phyloP scores from a whole-genome alignment of 2,329 filamentous ascomycete species.

The Magnaporthales sp. region DNA sequence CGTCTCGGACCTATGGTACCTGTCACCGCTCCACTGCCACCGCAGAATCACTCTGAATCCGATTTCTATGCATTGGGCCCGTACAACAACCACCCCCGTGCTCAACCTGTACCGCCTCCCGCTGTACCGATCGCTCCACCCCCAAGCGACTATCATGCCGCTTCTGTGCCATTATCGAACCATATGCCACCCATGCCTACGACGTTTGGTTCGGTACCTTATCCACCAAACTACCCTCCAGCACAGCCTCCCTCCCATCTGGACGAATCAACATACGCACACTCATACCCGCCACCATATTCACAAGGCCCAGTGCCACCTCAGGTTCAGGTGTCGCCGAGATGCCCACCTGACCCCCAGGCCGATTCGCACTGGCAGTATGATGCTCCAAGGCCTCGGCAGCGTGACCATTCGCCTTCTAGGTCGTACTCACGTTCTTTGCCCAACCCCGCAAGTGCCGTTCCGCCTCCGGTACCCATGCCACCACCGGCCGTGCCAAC shows the following conservation, averaged over 20 bases:
- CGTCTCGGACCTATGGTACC: background rate
- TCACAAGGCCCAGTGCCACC: background rate
- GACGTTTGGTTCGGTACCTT: background rate
- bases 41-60: background rate
- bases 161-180: background rate
- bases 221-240: background rate
- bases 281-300: conserved; percentile 2
- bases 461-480: conserved; percentile 4
- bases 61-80: background rate
- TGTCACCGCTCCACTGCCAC: background rate
- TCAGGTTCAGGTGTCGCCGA: conserved; percentile 1
- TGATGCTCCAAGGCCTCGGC: background rate
- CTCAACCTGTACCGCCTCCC: background rate
- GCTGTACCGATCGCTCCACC: background rate
- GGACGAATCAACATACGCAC: background rate
- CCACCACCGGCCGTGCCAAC: conserved; percentile 11
- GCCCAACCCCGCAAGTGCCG: background rate
- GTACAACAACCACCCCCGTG: background rate
- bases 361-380: background rate
- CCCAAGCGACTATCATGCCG: background rate
- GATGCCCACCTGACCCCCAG: background rate
- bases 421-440: background rate
- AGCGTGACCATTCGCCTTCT: background rate
- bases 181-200: background rate
- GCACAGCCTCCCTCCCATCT: background rate